Conservation (phyloP, 2,329 filamentous ascomycete species). For the Emergomyces orientalis region DNA sequence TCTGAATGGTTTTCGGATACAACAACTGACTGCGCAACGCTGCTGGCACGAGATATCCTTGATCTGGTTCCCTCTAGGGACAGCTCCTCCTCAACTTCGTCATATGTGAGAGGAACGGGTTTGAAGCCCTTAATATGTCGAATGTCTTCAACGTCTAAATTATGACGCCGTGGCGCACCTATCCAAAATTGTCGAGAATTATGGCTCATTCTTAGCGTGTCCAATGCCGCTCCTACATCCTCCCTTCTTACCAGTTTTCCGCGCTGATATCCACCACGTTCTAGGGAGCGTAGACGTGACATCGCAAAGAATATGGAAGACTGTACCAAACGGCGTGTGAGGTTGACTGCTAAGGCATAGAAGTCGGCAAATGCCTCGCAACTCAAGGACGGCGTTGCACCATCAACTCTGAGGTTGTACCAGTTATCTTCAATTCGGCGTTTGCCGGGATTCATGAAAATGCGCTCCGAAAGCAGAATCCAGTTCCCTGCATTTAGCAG, state of each 20-base stretch:
- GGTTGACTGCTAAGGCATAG: slow-evolving; percentile 54
- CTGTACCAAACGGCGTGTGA: slow-evolving; percentile 63
- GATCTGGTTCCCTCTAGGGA: slow-evolving; percentile 2
- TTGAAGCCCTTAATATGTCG: slow-evolving; percentile 25
- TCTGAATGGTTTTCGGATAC: not conserved
- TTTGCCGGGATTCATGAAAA: slow-evolving; percentile 66
- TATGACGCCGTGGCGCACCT: slow-evolving; percentile 43
- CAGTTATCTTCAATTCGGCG: slow-evolving; percentile 56
- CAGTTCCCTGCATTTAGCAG: slow-evolving; percentile 54
- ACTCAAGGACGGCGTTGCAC: slow-evolving; percentile 57
- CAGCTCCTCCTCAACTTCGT: slow-evolving; percentile 24
- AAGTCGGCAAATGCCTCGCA: slow-evolving; percentile 70
- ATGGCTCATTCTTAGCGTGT: slow-evolving; percentile 42
- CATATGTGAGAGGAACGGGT: slow-evolving; percentile 27
- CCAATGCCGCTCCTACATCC: slow-evolving; percentile 48
- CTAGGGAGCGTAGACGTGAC: slow-evolving; percentile 52
- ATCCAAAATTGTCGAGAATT: slow-evolving; percentile 45
- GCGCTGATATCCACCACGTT: slow-evolving; percentile 22
- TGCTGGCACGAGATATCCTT: not conserved
- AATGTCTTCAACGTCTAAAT: slow-evolving; percentile 41
- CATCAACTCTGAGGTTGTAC: slow-evolving; percentile 46
- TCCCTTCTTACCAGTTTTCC: slow-evolving; percentile 32
- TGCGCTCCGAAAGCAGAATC: slow-evolving; percentile 52
- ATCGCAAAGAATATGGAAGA: slow-evolving; percentile 61
- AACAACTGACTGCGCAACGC: slow-evolving; percentile 1